A percentile compares a stretch with the other conserved stretches of the same genome.
phyloP scores from a whole-genome alignment of 352 stramenopile species.

The Phytophthora chlamydospora region DNA sequence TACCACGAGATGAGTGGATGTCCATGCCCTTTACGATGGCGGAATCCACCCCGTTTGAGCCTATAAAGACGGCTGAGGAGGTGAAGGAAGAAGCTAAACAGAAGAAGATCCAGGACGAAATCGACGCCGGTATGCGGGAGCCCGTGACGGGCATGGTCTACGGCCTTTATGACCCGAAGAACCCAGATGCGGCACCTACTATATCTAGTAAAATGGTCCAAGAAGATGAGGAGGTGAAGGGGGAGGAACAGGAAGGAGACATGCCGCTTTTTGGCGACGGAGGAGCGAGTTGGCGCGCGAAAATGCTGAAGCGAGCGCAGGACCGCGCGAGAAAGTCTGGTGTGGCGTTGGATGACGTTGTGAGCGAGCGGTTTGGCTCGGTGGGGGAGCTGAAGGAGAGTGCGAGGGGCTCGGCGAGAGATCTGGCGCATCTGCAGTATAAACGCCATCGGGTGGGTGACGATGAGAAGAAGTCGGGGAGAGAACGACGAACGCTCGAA shows the following conservation, averaged over 20 bases:
- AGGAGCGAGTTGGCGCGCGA: slow-evolving; percentile 81
- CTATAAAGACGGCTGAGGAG: slow-evolving; percentile 50
- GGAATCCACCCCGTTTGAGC: slow-evolving; percentile 22
- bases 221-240: slow-evolving; percentile 4
- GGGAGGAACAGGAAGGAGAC: slow-evolving; percentile 11
- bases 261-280: slow-evolving; percentile 67
- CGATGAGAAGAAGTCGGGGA: slow-evolving; percentile 15
- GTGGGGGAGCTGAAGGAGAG: slow-evolving; percentile 62
- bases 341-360: slow-evolving; percentile 60
- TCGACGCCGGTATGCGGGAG: slow-evolving; percentile 74
- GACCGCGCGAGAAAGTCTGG: slow-evolving; percentile 63
- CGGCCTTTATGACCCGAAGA: slow-evolving; percentile 82
- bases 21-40: slow-evolving; percentile 67
- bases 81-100: slow-evolving; percentile 50
- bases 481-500: slow-evolving; percentile 32
- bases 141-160: slow-evolving; percentile 83
- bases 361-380: slow-evolving; percentile 63
- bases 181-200: slow-evolving; percentile 49
- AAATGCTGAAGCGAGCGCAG: slow-evolving; percentile 82
- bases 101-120: slow-evolving; percentile 74
- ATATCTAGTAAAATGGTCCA: slow-evolving; percentile 32
- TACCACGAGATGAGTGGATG: slow-evolving; percentile 85
- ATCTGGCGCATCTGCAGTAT: slow-evolving; percentile 74
- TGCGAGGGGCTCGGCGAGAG: slow-evolving; percentile 49
- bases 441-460: slow-evolving; percentile 49